Conservation (phyloP, 371 early-diverging fungal genomes). For the Circinella minor region DNA sequence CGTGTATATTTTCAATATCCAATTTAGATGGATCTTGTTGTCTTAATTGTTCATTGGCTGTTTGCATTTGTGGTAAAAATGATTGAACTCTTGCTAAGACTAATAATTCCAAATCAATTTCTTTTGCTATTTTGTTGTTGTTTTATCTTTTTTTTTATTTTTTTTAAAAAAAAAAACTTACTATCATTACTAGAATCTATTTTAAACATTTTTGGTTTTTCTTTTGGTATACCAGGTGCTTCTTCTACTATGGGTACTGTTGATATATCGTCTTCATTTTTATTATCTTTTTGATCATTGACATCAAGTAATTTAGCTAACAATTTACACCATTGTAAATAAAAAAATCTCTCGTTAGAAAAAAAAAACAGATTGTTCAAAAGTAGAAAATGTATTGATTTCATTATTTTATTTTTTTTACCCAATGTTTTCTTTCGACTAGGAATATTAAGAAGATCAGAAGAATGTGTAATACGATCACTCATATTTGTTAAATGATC, state of each 20-base stretch:
- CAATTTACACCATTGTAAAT: neutral
- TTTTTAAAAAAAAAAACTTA: conserved; percentile 18
- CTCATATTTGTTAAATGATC: conserved; percentile 8
- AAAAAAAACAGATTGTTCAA: neutral
- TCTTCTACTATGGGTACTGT: neutral
- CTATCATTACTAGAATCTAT: conserved; percentile 31
- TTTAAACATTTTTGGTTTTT: conserved; percentile 31
- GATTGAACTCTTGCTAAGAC: conserved; percentile 60
- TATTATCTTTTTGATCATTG: conserved; percentile 2
- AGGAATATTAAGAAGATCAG: conserved; percentile 33
- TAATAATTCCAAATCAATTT: neutral
- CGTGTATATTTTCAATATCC: conserved; percentile 62
- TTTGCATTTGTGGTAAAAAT: conserved; percentile 61
- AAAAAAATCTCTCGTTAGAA: neutral
- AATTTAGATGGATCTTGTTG: conserved; percentile 42
- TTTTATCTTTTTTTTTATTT: neutral
- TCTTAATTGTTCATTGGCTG: conserved; percentile 56
- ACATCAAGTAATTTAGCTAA: conserved; percentile 16
- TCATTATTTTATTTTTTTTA: conserved; percentile 5
- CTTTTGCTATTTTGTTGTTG: no score
- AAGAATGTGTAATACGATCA: conserved; percentile 18
- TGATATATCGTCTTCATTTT: neutral
- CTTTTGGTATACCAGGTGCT: conserved; percentile 22
- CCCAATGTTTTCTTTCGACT: conserved; percentile 32
- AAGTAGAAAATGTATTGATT: neutral